A percentile compares a stretch with the other conserved stretches of the same genome.
Evolutionary conservation across 148 eudicot genomes (phyloP).

Genomic region (Amaranthus cruentus): DNA sequence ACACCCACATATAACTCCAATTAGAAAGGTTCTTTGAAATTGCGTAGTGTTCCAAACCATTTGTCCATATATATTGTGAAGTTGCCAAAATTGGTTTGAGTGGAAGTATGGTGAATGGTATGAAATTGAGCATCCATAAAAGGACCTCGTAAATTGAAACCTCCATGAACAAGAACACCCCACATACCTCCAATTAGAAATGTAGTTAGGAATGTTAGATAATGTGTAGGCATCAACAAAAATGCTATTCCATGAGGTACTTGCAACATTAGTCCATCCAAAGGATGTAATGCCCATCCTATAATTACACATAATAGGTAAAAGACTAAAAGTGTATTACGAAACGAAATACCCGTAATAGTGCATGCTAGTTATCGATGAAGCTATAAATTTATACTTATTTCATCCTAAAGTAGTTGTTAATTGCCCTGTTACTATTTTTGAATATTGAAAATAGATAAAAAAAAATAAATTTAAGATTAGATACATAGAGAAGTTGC

Average conservation of each 20-base stretch:
- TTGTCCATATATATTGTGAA: neutral
- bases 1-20: neutral
- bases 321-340: too few relatives aligned
- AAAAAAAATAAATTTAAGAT: too few relatives aligned
- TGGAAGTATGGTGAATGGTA: neutral
- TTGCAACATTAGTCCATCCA: slow-evolving; percentile 5
- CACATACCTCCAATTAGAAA: neutral
- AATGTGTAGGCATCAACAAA: neutral
- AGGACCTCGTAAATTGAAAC: neutral
- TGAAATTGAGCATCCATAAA: slow-evolving; percentile 8
- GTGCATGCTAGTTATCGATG: too few relatives aligned
- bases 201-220: neutral
- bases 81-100: neutral
- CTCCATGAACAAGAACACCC: slow-evolving; percentile 3
- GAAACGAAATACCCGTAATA: too few relatives aligned
- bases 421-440: too few relatives aligned
- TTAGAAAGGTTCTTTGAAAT: neutral
- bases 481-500: too few relatives aligned
- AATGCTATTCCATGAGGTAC: neutral
- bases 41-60: neutral
- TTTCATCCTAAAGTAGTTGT: too few relatives aligned
- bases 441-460: too few relatives aligned
- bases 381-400: too few relatives aligned
- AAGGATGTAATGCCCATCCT: slow-evolving; percentile 2
- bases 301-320: neutral